Evolutionary conservation across 345 rosid genomes (phyloP).

Genomic region (Barbarea vulgaris): DNA sequence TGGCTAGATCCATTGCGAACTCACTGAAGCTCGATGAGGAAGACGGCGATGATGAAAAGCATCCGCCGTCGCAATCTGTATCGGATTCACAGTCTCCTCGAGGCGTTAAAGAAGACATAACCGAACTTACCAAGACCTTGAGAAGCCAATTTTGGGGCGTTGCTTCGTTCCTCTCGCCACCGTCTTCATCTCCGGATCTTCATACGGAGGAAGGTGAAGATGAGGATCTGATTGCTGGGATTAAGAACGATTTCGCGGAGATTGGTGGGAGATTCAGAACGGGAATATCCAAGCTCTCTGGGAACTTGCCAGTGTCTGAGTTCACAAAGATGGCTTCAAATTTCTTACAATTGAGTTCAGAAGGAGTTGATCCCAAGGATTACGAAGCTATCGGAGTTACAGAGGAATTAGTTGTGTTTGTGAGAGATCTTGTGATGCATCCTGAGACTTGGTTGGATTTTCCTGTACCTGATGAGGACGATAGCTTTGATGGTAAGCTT

Average conservation of each 20-base stretch:
- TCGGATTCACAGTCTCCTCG: constrained; percentile 53
- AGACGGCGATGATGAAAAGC: constrained; percentile 46
- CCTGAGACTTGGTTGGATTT: constrained; percentile 94
- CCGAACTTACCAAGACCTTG: constrained; percentile 70
- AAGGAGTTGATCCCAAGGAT: constrained; percentile 37
- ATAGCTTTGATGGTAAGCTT: constrained; percentile 60
- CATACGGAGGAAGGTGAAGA: constrained; percentile 35
- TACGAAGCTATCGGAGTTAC: constrained; percentile 60
- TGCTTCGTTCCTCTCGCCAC: constrained; percentile 78
- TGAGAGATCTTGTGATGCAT: constrained; percentile 69
- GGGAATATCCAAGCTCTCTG: constrained; percentile 74
- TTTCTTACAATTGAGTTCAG: constrained; percentile 51
- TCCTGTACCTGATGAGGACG: constrained; percentile 79
- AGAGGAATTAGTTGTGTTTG: constrained; percentile 76
- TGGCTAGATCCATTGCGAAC: constrained; percentile 78
- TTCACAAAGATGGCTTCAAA: constrained; percentile 53
- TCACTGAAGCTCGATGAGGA: constrained; percentile 76
- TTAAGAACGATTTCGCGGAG: constrained; percentile 43
- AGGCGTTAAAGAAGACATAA: constrained; percentile 86
- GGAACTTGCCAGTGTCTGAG: constrained; percentile 54
- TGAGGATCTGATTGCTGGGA: constrained; percentile 41
- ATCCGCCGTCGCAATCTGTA: background rate
- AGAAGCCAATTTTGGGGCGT: constrained; percentile 89
- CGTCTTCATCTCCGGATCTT: constrained; percentile 35
- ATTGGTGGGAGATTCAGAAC: constrained; percentile 54